Percentiles rank a stretch among this genome's conserved stretches.
phyloP scores from a whole-genome alignment of 2,329 filamentous ascomycete genomes.

The Remersonia thermophila region DNA sequence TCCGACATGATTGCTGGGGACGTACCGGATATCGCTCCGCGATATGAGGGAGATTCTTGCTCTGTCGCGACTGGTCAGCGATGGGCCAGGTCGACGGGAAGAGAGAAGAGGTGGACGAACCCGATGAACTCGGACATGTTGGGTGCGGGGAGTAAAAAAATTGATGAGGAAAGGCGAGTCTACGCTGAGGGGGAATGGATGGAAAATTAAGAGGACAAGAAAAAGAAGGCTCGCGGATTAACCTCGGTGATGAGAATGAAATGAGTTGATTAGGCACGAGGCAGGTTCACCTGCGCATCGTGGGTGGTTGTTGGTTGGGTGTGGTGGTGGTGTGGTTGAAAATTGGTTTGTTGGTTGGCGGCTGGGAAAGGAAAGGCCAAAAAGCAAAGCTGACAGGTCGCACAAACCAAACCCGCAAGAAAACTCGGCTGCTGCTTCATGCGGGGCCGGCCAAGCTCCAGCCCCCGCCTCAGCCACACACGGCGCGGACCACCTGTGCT shows the following conservation, averaged over 20 bases:
- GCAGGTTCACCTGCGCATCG: too few species aligned
- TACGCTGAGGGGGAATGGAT: too few species aligned
- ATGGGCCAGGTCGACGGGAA: background rate
- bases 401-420: slow-evolving; percentile 4
- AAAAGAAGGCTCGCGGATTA: too few species aligned
- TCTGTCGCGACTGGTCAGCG: slow-evolving; percentile 26
- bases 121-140: slow-evolving; percentile 49
- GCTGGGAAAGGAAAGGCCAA: slow-evolving; percentile 7
- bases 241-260: too few species aligned
- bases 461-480: background rate
- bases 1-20: slow-evolving; percentile 7
- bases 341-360: slow-evolving; percentile 5
- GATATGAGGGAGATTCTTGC: slow-evolving; percentile 94
- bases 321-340: background rate
- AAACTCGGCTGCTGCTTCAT: slow-evolving; percentile 15
- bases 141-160: slow-evolving; percentile 6
- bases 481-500: too few species aligned
- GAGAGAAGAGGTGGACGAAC: slow-evolving; percentile 27
- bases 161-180: slow-evolving; percentile 2
- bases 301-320: slow-evolving; percentile 1
- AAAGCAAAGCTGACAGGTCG: slow-evolving; percentile 2
- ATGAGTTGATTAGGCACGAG: too few species aligned
- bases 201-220: background rate
- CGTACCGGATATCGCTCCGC: slow-evolving; percentile 91
- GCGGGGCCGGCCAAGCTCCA: slow-evolving; percentile 5